phyloP scores from a whole-genome alignment of 2,329 filamentous ascomycete species.

The Arthrobotrys pseudoclavata region DNA sequence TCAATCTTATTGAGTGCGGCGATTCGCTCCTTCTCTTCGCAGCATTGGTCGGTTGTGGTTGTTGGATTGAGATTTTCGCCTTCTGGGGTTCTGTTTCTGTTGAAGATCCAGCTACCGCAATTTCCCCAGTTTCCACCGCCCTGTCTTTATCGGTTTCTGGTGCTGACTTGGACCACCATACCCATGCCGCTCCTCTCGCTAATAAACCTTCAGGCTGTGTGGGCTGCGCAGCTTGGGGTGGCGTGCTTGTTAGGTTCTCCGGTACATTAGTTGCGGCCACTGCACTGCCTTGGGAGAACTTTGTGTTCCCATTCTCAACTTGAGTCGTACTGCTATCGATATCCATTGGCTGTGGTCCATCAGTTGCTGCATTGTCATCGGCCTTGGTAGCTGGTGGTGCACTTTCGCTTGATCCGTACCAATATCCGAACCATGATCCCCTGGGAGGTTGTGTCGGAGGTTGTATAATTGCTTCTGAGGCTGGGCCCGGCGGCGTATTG shows the following conservation, averaged over 20 bases:
- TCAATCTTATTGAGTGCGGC: conserved; percentile 15
- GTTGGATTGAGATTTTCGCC: conserved; percentile 34
- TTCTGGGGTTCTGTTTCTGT: conserved; percentile 47
- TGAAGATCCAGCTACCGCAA: conserved; percentile 48
- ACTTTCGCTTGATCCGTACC: conserved; percentile 37
- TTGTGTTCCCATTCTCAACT: conserved; percentile 24
- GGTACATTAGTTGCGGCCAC: neutral
- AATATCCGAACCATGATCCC: conserved; percentile 56
- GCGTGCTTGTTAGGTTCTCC: neutral
- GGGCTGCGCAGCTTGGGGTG: conserved; percentile 13
- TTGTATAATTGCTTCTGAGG: conserved; percentile 6
- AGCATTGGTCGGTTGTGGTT: neutral
- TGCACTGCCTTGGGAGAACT: conserved; percentile 1
- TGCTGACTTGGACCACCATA: conserved; percentile 51
- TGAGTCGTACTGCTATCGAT: neutral
- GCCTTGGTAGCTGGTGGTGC: conserved; percentile 1
- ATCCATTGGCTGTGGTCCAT: neutral
- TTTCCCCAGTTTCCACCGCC: conserved; percentile 33
- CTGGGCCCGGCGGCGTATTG: neutral
- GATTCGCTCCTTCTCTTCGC: conserved; percentile 35
- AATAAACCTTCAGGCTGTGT: conserved; percentile 35
- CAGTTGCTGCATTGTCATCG: neutral
- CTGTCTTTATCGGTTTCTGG: conserved; percentile 26
- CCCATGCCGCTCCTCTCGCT: conserved; percentile 56
- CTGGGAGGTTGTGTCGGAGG: conserved; percentile 8